Percentiles rank a stretch among this genome's conserved stretches.
Conservation (phyloP, 345 rosid species). For the Laguncularia racemosa region DNA sequence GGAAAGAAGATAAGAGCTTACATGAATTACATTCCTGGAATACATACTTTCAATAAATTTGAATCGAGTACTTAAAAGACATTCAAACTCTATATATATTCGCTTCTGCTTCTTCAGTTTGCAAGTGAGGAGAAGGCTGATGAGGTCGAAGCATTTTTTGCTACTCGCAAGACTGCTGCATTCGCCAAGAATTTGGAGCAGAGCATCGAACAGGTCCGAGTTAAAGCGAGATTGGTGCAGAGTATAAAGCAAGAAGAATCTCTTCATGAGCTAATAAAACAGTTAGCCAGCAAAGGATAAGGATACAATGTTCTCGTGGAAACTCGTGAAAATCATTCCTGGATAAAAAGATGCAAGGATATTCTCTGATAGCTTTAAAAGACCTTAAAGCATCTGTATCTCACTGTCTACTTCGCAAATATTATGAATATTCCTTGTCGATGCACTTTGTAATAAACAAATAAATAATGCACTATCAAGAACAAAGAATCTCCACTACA, state of each 20-base stretch:
- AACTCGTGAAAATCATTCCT: neutral
- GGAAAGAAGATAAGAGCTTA: neutral
- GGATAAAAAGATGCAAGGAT: neutral
- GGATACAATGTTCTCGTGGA: neutral
- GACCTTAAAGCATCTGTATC: too few species aligned
- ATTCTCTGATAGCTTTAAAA: too few species aligned
- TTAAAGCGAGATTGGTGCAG: slow-evolving; percentile 39
- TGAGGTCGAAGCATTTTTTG: slow-evolving; percentile 29
- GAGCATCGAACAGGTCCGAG: slow-evolving; percentile 31
- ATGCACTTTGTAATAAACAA: too few species aligned
- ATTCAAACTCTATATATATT: neutral
- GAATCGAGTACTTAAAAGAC: neutral
- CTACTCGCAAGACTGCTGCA: slow-evolving; percentile 4
- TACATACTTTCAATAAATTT: neutral
- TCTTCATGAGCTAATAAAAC: slow-evolving; percentile 20
- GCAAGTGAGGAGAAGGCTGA: slow-evolving; percentile 38
- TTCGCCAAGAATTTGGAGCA: slow-evolving; percentile 33
- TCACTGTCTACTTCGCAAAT: too few species aligned
- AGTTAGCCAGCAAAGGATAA: slow-evolving; percentile 12
- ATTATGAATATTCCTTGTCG: too few species aligned
- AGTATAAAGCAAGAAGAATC: slow-evolving; percentile 30
- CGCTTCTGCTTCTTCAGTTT: slow-evolving; percentile 15
- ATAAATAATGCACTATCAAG: too few species aligned
- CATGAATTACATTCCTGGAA: neutral
- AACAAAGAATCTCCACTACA: too few species aligned